Evolutionary conservation across 768 basidiomycete genomes (phyloP).

Genomic region (Rhodotorula taiwanensis): DNA sequence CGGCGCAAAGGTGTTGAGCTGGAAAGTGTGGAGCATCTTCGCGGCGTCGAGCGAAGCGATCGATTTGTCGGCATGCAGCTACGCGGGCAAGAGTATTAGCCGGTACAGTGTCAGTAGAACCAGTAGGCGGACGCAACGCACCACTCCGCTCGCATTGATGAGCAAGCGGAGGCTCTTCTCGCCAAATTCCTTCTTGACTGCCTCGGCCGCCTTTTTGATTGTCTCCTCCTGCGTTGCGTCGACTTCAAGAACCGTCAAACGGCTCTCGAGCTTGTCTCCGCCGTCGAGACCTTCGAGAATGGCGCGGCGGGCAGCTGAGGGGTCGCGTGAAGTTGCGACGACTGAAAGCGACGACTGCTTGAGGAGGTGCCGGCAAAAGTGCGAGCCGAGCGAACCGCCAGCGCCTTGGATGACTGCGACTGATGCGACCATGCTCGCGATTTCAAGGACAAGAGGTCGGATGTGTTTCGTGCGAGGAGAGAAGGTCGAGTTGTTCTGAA

Average conservation of each 20-base stretch:
- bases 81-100: background rate
- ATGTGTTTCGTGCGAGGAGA: background rate
- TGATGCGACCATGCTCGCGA: constrained; percentile 1
- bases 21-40: constrained; percentile 43
- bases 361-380: constrained; percentile 44
- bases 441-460: too few species aligned
- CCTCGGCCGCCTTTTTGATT: constrained; percentile 44
- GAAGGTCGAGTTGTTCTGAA: background rate
- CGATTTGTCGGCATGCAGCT: constrained; percentile 50
- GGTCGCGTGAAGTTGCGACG: constrained; percentile 45
- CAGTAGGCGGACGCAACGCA: constrained; percentile 36
- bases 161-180: constrained; percentile 44
- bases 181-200: constrained; percentile 43
- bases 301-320: constrained; percentile 36
- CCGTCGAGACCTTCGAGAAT: constrained; percentile 36
- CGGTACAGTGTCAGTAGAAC: background rate
- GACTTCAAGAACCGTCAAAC: constrained; percentile 43
- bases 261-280: constrained; percentile 30
- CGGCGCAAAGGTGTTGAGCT: constrained; percentile 49
- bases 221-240: constrained; percentile 44
- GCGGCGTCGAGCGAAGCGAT: constrained; percentile 42
- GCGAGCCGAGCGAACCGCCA: constrained; percentile 15
- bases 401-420: constrained; percentile 38
- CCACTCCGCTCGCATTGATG: constrained; percentile 46
- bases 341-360: constrained; percentile 43